Base-by-base conservation (phyloP, 2,329 filamentous ascomycete species). In the Lomentospora prolificans region DNA sequence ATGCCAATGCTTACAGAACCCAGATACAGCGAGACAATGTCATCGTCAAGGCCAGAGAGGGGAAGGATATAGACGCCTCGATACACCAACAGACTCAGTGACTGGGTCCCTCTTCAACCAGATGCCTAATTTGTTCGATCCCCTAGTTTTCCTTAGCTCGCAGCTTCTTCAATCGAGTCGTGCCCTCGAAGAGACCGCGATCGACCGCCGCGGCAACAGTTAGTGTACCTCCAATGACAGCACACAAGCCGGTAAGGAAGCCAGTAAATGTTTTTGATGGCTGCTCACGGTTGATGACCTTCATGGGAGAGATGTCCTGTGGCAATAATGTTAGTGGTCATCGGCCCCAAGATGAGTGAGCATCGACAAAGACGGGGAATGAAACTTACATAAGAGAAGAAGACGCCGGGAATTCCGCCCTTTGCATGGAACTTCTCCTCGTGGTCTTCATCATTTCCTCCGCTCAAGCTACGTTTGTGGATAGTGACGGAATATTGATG, bases 401-500 rank as follows among this genome's bases (percentile, higher is more conserved):
- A 99, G 12, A 99, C 91, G 46, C 94, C 94, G 0, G 94, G 94
- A 64, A 99, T 97, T 61, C 94, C 94, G 58, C 90, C 91, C 55
- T 84, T 77, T 2, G 92, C 89, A 70, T 99, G 94, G 61, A 95
- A 74, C 39, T 92, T 85, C 76, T 97, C 92, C 67, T 91, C 86
- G 69, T 99, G 94, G 8, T 87, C 82, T 8, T 85, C 79, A 66
- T 95, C 95, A 60, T 87, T 84, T 4, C 94, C 94, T 54, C 94
- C 94, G 22, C 77, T 72, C 58, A 99, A 74, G 64, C 88, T 95
- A 62, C 94, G 82, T 78, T 94, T 94, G 74, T 99, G 94, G 70
- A 89, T 95, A 1, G 95, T 99, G 14, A 96, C 95, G 0, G 89
- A 95, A 76, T 97, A 99, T 74, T 99, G 94, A 69, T 99, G 92